A percentile compares a stretch with the other conserved stretches of the same genome.
phyloP scores from a whole-genome alignment of 2,329 filamentous ascomycete genomes.

The Trichothecium roseum region DNA sequence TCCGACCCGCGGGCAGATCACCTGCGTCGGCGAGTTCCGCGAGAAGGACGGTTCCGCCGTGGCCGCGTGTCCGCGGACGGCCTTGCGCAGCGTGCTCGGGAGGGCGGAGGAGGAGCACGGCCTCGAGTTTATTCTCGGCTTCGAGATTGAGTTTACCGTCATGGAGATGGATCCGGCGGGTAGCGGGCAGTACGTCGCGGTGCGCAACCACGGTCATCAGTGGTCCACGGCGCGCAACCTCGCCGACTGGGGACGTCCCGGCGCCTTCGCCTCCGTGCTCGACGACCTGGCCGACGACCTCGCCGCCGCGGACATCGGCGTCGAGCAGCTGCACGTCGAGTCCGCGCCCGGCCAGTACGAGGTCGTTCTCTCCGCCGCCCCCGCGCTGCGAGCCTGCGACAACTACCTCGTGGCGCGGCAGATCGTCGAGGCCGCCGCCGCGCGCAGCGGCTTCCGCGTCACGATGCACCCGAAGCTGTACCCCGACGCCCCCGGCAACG shows the following conservation, averaged over 20 bases:
- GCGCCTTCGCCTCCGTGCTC: too few relatives aligned
- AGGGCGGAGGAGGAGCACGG: constrained; percentile 38
- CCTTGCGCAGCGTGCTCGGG: constrained; percentile 45
- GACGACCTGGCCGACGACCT: constrained; percentile 56
- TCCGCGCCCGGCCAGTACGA: constrained; percentile 68
- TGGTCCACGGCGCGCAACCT: constrained; percentile 59
- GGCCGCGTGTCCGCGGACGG: constrained; percentile 52
- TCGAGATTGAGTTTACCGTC: constrained; percentile 74
- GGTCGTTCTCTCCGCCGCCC: constrained; percentile 54
- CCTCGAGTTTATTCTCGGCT: constrained; percentile 58
- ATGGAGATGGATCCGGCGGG: too few relatives aligned
- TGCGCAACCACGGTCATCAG: constrained; percentile 43
- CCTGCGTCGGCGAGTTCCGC: constrained; percentile 56
- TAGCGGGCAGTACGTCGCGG: too few relatives aligned
- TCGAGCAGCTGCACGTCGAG: constrained; percentile 69
- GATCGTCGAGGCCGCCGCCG: constrained; percentile 54
- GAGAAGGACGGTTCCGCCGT: constrained; percentile 41
- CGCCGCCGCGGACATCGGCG: constrained; percentile 47
- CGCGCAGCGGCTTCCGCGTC: constrained; percentile 52
- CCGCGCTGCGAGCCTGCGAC: constrained; percentile 60
- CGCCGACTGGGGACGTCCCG: too few relatives aligned
- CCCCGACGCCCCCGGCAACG: constrained; percentile 46
- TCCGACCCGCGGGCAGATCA: constrained; percentile 50
- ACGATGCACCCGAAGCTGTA: constrained; percentile 68
- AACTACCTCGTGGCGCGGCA: constrained; percentile 60